Base-by-base conservation (phyloP, 768 basidiomycete species). In the Cubamyces lactineus region DNA sequence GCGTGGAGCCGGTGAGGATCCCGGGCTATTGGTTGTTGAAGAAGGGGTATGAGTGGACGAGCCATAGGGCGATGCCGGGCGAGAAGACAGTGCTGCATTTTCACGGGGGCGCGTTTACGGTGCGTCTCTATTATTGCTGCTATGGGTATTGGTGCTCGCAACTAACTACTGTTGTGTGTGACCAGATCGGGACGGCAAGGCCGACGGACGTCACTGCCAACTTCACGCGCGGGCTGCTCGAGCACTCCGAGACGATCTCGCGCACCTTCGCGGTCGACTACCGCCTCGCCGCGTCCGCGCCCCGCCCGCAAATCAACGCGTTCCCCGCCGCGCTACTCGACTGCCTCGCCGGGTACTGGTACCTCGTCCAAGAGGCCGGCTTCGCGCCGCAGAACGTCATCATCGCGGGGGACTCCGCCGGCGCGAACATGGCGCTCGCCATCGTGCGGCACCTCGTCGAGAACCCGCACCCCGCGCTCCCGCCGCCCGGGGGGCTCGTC, bases 251-350 rank as follows among this genome's bases (percentile, higher is more conserved):
- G 43, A 62, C 76, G 13, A 70, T 85, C n/a, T 71, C 76, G 28
- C 82, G 86, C 43, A 75, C 78, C 5, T 81, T 90, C 67, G 81
- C 82, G 13, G 67, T 91, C 50, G 92, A 92, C 73, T 94, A 94
- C 72, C 86, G 91, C 5, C 52, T 63, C 81, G 88, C 46, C 83
- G 85, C 41, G 74, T 83, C 6, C 70, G 74, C 13, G 70, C 75
- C 51, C 79, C 84, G 26, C 59, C 62, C 47, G 28, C 72, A 77
- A 13, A 74, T 73, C 5, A 78, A 86, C 62, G 82, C 89, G 8
- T 94, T 94, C 77, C 92, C 92, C 0, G 78, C 87, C 0, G 88
- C 88, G 19, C 77, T 94, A 0, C 74, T 94, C 15, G 91, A 94
- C 69, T 86, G 84, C 2, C 74, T 93, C 11, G 83, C 88, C 1